Percentiles rank a stretch among this genome's conserved stretches.
Conservation (phyloP, 2,329 filamentous ascomycete genomes). For the Alternaria arbusti region DNA sequence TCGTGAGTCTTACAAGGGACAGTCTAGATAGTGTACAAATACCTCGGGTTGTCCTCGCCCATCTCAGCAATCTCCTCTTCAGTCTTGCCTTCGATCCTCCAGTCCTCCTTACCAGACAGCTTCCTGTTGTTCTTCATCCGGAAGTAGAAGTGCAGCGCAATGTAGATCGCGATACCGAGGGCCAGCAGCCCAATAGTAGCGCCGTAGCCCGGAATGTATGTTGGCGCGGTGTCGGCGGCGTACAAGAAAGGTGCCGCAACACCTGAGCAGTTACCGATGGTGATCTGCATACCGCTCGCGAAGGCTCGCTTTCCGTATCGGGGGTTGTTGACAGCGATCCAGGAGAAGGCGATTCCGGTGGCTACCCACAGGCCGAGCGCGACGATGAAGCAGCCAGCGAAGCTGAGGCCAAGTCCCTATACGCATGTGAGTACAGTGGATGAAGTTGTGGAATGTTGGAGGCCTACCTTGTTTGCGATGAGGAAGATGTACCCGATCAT, state of each 20-base stretch:
- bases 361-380: conserved; percentile 36
- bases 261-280: conserved; percentile 44
- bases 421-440: not conserved
- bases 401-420: conserved; percentile 24
- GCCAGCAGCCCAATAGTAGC: conserved; percentile 29
- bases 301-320: conserved; percentile 41
- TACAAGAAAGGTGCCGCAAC: conserved; percentile 35
- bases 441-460: too few relatives aligned
- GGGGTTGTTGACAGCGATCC: conserved; percentile 38
- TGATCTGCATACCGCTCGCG: conserved; percentile 46
- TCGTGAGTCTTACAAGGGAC: too few relatives aligned
- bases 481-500: conserved; percentile 58
- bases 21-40: conserved; percentile 28
- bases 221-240: conserved; percentile 16
- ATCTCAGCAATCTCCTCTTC: conserved; percentile 33
- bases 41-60: conserved; percentile 35
- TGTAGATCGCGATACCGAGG: conserved; percentile 25
- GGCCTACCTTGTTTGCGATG: conserved; percentile 17
- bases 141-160: conserved; percentile 28
- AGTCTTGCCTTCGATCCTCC: conserved; percentile 31
- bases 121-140: conserved; percentile 29
- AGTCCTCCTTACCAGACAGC: conserved; percentile 29
- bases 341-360: conserved; percentile 34
- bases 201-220: conserved; percentile 29
- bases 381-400: conserved; percentile 37